Conservation (phyloP, 768 basidiomycete genomes). For the Tylopilus rubrobrunneus region DNA sequence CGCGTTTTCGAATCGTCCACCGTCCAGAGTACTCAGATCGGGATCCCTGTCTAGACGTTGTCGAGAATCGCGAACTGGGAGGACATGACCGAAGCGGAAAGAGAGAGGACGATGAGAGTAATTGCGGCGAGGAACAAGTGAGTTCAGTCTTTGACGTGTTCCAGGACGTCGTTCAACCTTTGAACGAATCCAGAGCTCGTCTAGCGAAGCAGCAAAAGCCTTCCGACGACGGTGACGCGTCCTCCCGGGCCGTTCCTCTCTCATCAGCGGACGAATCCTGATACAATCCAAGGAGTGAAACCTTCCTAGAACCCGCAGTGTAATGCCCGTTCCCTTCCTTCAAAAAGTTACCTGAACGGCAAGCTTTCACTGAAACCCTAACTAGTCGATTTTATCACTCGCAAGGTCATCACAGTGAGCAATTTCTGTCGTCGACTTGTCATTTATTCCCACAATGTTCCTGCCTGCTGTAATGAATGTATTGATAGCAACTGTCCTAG, state of each 20-base stretch:
- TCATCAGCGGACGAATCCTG: background rate
- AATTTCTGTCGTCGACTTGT: background rate
- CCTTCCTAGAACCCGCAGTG: background rate
- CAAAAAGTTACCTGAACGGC: background rate
- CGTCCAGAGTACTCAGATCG: background rate
- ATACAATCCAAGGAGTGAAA: background rate
- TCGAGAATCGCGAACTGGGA: slow-evolving; percentile 67
- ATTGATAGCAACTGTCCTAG: too few species aligned
- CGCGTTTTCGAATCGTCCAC: slow-evolving; percentile 12
- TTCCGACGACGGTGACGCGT: background rate
- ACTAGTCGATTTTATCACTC: background rate
- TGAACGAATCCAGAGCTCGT: slow-evolving; percentile 2
- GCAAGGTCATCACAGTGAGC: background rate
- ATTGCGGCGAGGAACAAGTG: slow-evolving; percentile 51
- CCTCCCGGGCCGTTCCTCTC: background rate
- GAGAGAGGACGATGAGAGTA: slow-evolving; percentile 52
- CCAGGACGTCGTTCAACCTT: too few species aligned
- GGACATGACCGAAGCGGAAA: slow-evolving; percentile 52
- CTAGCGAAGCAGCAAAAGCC: slow-evolving; percentile 5
- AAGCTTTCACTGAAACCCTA: too few species aligned
- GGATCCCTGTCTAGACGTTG: slow-evolving; percentile 42
- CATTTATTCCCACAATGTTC: background rate
- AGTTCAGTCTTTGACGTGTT: too few species aligned
- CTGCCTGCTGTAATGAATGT: too few species aligned
- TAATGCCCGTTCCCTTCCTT: background rate